Conservation (phyloP, 1,284 basidiomycete genomes). For the Leccinum cinnamomeum region DNA sequence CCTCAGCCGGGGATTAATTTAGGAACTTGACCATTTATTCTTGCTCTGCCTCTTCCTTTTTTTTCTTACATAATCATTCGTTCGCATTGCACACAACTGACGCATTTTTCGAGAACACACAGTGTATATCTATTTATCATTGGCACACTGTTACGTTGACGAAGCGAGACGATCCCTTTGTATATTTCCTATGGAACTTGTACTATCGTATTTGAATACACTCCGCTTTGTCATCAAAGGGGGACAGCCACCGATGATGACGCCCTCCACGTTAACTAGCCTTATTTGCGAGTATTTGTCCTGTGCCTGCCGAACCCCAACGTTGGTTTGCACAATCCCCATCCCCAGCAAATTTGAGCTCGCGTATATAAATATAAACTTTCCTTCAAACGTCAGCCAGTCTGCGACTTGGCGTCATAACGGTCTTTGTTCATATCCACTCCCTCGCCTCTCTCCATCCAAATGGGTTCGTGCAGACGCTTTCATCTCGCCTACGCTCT, state of each 20-base stretch:
- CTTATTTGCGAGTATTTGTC: constrained; percentile 28
- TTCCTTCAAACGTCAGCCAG: constrained; percentile 28
- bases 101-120: constrained; percentile 16
- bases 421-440: constrained; percentile 25
- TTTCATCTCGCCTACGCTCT: no score
- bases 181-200: constrained; percentile 23
- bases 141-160: constrained; percentile 6
- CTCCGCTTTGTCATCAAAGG: background rate
- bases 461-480: constrained; percentile 28
- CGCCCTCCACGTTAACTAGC: no score
- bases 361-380: constrained; percentile 28
- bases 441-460: background rate
- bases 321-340: constrained; percentile 2
- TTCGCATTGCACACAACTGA: constrained; percentile 15
- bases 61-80: constrained; percentile 13
- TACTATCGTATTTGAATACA: constrained; percentile 13
- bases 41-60: background rate
- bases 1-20: constrained; percentile 23
- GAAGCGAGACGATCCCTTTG: constrained; percentile 1
- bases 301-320: constrained; percentile 35
- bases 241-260: background rate
- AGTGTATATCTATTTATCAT: constrained; percentile 23
- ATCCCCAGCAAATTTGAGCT: constrained; percentile 30
- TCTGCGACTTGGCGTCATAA: constrained; percentile 34
- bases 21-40: constrained; percentile 14